These are phyloP conservation scores for Apiotrichum porosum DNA, from an alignment of 1,284 basidiomycete species.

Conservation along the genomic window DNA sequence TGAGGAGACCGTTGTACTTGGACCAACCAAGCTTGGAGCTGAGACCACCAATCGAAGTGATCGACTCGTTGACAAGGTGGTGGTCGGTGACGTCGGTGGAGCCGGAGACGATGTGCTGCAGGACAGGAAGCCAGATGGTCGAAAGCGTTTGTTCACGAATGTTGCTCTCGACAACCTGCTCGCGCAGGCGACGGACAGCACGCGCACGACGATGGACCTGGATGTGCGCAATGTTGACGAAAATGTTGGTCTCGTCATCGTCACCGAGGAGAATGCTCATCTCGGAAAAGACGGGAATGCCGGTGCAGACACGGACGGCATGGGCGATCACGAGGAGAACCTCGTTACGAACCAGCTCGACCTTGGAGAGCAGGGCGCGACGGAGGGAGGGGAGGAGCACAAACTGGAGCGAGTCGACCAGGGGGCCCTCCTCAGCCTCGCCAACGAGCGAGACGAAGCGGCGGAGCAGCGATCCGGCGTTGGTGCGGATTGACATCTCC, in stretches of 20 bases:
- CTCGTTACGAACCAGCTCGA: slow-evolving; percentile 85
- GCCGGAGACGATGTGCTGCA: slow-evolving; percentile 73
- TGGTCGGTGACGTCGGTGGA: slow-evolving; percentile 70
- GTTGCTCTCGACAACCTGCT: slow-evolving; percentile 66
- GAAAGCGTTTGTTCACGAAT: slow-evolving; percentile 69
- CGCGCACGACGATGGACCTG: slow-evolving; percentile 87
- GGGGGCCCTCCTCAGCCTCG: slow-evolving; percentile 51
- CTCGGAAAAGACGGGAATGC: slow-evolving; percentile 64
- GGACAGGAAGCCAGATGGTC: slow-evolving; percentile 81
- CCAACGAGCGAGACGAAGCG: slow-evolving; percentile 67
- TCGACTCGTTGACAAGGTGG: slow-evolving; percentile 86
- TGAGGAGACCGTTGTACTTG: slow-evolving; percentile 74
- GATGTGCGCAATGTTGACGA: slow-evolving; percentile 92
- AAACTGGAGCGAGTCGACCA: slow-evolving; percentile 56
- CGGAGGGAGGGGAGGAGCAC: slow-evolving; percentile 78
- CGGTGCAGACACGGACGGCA: slow-evolving; percentile 61
- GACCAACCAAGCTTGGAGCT: slow-evolving; percentile 75
- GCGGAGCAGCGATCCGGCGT: slow-evolving; percentile 69
- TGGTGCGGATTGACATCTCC: slow-evolving; percentile 82
- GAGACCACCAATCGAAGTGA: slow-evolving; percentile 69
- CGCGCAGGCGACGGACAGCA: slow-evolving; percentile 78
- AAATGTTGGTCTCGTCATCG: slow-evolving; percentile 94
- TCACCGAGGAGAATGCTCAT: slow-evolving; percentile 76
- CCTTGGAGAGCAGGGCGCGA: slow-evolving; percentile 70
- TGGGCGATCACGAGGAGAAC: slow-evolving; percentile 74